Conservation (phyloP, 148 eudicot genomes). For the Camellia lanceoleosa region DNA sequence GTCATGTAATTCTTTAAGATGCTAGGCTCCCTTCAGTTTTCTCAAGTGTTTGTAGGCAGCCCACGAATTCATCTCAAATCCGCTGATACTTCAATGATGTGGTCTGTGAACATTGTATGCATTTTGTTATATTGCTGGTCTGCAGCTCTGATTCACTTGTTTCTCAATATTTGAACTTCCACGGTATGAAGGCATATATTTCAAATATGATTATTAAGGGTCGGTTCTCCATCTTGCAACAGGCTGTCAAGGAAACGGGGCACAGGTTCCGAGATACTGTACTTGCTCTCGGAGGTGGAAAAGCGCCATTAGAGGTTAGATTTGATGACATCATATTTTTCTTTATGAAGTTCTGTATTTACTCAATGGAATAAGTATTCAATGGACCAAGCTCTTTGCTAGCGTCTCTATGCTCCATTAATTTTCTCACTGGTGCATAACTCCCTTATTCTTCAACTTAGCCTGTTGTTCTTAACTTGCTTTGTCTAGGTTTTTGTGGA, state of each 20-base stretch:
- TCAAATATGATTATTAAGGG: not conserved
- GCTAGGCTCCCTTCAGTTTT: not conserved
- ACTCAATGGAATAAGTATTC: not conserved
- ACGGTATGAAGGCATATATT: not conserved
- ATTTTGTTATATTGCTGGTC: not conserved
- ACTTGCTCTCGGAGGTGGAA: slow-evolving; percentile 98
- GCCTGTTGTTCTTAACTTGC: slow-evolving; percentile 8
- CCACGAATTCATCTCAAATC: not conserved
- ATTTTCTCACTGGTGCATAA: not conserved
- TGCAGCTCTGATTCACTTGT: not conserved
- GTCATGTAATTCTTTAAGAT: not conserved
- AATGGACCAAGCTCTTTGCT: not conserved
- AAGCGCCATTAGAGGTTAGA: slow-evolving; percentile 78
- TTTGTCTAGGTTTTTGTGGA: slow-evolving; percentile 73
- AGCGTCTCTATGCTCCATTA: not conserved
- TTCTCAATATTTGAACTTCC: not conserved
- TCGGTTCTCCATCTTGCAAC: slow-evolving; percentile 13
- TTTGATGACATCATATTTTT: not conserved
- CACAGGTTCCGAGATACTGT: slow-evolving; percentile 88
- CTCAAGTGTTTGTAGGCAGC: not conserved
- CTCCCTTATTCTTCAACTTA: not conserved
- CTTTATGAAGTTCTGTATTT: not conserved
- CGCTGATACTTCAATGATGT: not conserved
- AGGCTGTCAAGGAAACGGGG: slow-evolving; percentile 89
- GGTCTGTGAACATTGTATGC: not conserved